Base-by-base conservation (phyloP, 2,329 filamentous ascomycete species). In the Hypoxylon rubiginosum region DNA sequence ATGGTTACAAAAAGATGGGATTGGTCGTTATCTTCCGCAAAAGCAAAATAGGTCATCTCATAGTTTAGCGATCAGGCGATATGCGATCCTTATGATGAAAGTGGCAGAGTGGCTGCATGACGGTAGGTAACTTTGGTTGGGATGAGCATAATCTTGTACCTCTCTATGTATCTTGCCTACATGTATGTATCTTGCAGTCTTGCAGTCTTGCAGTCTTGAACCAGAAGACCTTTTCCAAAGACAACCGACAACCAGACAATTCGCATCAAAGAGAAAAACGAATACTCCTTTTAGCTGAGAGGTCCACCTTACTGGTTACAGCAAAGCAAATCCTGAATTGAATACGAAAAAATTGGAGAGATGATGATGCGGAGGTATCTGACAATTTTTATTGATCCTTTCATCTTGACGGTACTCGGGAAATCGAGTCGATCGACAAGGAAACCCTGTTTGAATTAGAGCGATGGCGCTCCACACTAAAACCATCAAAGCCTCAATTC, bases 391-490 rank as follows among this genome's bases (percentile, higher is more conserved):
- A 51, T 55, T 48, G 59, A 68, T 61, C 63, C 64, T 55, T 61
- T 61, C 46, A 60, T 60, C 61, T 66, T 57, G 60, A 59, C 53
- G 39, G 57, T 60, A 67, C 66, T 69, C 66, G 66, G 66, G 63
- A 64, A 55, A 54, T 69, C 66, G 58, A 66, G 59, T 64, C 53
- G 64, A 69, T 69, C 49, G 55, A 56, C 66, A 67, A 58, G 59
- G 63, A 67, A 64, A 48, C 66, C 66, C 49, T 64, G 63, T 28
- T 63, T 41, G 34, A n/a, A 50, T 13, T 34, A 4, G 28, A 28
- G 21, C 41, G 10, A 11, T 13, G 32, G 17, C 51, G 24, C 49
- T 34, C 34, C 51, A 60, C 41, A 60, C 56, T 61, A 60, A 57
- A 51, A 63, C 43, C 62, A 58, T 50, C 19, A 9, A 13, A 59